Evolutionary conservation across 768 basidiomycete species (phyloP), one percentile per base, ranked within the genome.

Genomic region (Chalciporus sphaerocephalus): DNA sequence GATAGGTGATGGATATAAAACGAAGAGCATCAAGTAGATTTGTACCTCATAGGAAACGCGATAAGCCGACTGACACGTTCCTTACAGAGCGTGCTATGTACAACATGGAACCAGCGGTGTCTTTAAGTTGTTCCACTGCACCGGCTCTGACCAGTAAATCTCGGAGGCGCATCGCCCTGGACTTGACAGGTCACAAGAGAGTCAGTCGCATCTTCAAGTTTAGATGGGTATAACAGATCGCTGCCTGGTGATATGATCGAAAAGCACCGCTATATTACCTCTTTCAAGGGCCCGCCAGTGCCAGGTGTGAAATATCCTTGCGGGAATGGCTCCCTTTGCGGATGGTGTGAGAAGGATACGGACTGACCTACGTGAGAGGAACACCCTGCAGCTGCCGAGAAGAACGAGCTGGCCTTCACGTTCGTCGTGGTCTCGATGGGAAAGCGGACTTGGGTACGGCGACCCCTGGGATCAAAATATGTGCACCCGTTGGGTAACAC

Each of bases 301-400:
- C 37, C 51, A 42, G 43, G 51, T 57, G 60, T 60, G 57, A 51
- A 60, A 59, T n/a, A 11, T 22, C 41, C 45, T 45, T 55, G 53
- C 56, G 36, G 41, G 56, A 47, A 52, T 38, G 45, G 25, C 39
- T 23, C 50, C 47, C 47, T 49, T 44, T 28, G 38, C 33, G 28
- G 35, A 23, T 10, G 10, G 44, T 34, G 40, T 48, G 11, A 13
- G 28, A 13, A 12, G 13, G 2, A 28, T 10, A 25, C 24, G 24
- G 5, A 25, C 24, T 25, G 36, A 16, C 34, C 34, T 37, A 47
- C 54, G 54, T 59, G 50, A 54, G 51, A 61, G 55, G 47, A 39
- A 28, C 38, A 18, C 34, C 13, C 44, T 43, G 40, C 30, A 13
- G 41, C 47, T 44, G 48, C 34, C 40, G 46, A 47, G 30, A 44